phyloP scores from a whole-genome alignment of 148 eudicot species.

The Fagopyrum tataricum region DNA sequence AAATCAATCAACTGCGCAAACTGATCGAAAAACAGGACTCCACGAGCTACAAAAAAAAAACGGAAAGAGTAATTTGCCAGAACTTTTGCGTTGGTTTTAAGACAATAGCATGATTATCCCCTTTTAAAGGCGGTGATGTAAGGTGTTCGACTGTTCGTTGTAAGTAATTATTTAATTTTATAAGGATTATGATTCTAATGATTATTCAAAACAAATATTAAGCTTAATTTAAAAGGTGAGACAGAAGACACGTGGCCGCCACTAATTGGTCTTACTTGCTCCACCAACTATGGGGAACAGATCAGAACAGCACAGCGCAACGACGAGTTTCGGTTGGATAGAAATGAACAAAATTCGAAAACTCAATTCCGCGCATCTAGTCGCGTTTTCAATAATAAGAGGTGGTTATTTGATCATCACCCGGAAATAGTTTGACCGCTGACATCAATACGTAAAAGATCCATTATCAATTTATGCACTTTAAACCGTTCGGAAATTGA shows the following conservation, averaged over 20 bases:
- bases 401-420: too few species aligned
- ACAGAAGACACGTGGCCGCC: background rate
- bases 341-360: background rate
- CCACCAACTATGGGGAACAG: background rate
- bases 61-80: background rate
- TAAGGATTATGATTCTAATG: background rate
- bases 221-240: background rate
- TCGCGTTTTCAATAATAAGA: too few species aligned
- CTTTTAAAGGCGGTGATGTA: background rate
- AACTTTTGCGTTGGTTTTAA: background rate
- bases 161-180: background rate
- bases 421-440: too few species aligned
- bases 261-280: background rate
- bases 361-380: too few species aligned
- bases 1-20: background rate
- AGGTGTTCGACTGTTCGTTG: background rate
- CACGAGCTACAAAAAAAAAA: background rate
- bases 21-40: background rate
- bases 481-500: too few species aligned
- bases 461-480: too few species aligned
- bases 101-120: background rate
- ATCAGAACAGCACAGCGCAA: slow-evolving; percentile 4
- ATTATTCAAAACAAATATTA: too few species aligned
- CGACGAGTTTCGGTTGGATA: background rate
- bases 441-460: too few species aligned